Evolutionary conservation across 2,329 filamentous ascomycete genomes (phyloP), one percentile per base, ranked within the genome.

Genomic region (Diplodia corticola): DNA sequence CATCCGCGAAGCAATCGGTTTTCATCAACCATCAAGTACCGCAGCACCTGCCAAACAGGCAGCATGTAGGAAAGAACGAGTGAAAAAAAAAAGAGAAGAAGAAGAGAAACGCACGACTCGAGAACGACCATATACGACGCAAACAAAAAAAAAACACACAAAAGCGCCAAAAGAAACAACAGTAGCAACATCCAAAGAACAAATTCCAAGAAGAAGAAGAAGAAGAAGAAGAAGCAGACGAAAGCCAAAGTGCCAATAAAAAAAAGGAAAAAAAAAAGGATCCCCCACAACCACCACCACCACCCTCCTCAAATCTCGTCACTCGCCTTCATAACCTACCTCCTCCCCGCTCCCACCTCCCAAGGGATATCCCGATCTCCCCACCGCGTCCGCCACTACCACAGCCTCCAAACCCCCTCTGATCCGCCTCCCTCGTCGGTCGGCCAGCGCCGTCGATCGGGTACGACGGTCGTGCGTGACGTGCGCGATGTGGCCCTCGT

Each of bases 401-500:
- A 90, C 65, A 26, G 90, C 84, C 72, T 91, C 87, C 71, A 87
- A 90, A 0, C 87, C 87, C 89, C 37, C 81, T 78, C 74, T 91
- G 84, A 4, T 78, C 80, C 1, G 80, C 89, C 59, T 87, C 83
- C 51, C 88, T 79, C 0, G 88, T 86, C 0, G n/a, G n/a, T n/a
- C n/a, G n/a, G n/a, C n/a, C n/a, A n/a, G n/a, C n/a, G n/a, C n/a
- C n/a, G n/a, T n/a, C n/a, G n/a, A n/a, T n/a, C n/a, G n/a, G n/a
- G n/a, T n/a, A n/a, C n/a, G n/a, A n/a, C n/a, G n/a, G n/a, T n/a
- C n/a, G n/a, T n/a, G n/a, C n/a, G n/a, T n/a, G 0, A 91, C 85
- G 73, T 91, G 88, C 1, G 89, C 87, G 84, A 88, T 88, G 72
- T 88, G 88, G 0, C 86, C 86, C n/a, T n/a, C n/a, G n/a, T n/a